Conservation (phyloP, 2,329 filamentous ascomycete genomes). For the Penicillium sp. region DNA sequence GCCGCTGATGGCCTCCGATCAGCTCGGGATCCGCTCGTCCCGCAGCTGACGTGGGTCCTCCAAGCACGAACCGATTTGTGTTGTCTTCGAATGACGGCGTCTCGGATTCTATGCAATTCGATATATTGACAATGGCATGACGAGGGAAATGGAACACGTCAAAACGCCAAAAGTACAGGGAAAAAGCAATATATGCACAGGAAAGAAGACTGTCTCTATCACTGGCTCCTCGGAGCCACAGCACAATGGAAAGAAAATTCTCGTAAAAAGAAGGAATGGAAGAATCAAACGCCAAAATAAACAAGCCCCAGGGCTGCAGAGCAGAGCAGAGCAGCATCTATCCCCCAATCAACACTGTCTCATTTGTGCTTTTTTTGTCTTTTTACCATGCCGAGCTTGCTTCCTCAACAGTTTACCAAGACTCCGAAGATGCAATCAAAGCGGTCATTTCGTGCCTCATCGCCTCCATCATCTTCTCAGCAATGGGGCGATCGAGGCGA, state of each 20-base stretch:
- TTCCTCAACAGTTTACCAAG: constrained; percentile 2
- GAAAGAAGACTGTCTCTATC: constrained; percentile 11
- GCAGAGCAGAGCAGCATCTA: neutral
- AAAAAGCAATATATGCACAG: constrained; percentile 23
- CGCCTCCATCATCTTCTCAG: constrained; percentile 17
- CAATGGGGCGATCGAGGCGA: constrained; percentile 16
- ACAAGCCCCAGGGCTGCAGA: neutral
- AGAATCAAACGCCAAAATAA: constrained; percentile 1
- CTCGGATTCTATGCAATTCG: constrained; percentile 10
- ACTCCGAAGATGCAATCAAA: constrained; percentile 11
- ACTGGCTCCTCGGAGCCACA: neutral
- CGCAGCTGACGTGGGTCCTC: constrained; percentile 18
- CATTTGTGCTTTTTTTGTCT: neutral
- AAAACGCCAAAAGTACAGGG: constrained; percentile 14
- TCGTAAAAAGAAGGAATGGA: constrained; percentile 1
- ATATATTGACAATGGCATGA: constrained; percentile 4
- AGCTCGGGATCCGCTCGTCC: constrained; percentile 18
- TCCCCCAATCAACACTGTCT: neutral
- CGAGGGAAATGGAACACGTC: constrained; percentile 15
- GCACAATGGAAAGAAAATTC: neutral
- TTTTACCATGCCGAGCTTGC: neutral
- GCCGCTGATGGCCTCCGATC: too few species aligned
- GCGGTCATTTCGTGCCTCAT: constrained; percentile 20
- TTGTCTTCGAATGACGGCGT: neutral
- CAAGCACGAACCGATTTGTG: constrained; percentile 1